Evolutionary conservation across 805 yeast genomes (phyloP), one percentile per base, ranked within the genome.

Genomic region (Metschnikowia chrysomelidarum): DNA sequence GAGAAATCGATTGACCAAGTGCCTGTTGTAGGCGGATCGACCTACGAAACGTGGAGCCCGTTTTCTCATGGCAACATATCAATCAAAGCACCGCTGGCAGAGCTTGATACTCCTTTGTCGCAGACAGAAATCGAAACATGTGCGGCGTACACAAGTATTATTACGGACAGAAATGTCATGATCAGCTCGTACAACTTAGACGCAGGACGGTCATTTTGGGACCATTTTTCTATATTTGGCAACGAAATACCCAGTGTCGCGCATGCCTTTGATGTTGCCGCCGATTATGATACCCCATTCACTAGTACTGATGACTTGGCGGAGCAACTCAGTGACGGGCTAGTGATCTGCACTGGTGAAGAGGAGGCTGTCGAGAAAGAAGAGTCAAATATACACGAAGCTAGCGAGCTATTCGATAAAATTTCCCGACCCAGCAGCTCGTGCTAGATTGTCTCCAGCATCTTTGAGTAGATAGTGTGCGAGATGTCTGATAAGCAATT

Each of bases 41-140:
- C 25, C 8, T 34, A 26, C 24, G 13, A 29, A 11, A 29, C 25
- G n/a, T 36, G 41, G 40, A 19, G n/a, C n/a, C 44, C 44, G 5
- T 20, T 40, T 22, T 19, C 27, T 10, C 14, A 32, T 21, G 21
- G 24, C 5, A 24, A 18, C 13, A 21, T 16, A 5, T 8, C 19
- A 3, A 15, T 7, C 15, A 16, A 20, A 13, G 18, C 21, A 18
- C 21, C 28, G n/a, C 28, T 32, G 14, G 36, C 32, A 18, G 20
- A 7, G 13, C 24, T 33, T 16, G 46, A 43, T 10, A 38, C 43
- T 3, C 73, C 73, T 3, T 51, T 76, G 19, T 67, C 76, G 0
- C 72, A 73, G 38, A 69, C 76, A 20, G 82, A 77, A 50, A 70
- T 78, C 35, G 82, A 77, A 44, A 74, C 82, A 0, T 70, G 79